Conservation (phyloP, 2,329 filamentous ascomycete species). For the Dryadomyces quercus-mongolicae region DNA sequence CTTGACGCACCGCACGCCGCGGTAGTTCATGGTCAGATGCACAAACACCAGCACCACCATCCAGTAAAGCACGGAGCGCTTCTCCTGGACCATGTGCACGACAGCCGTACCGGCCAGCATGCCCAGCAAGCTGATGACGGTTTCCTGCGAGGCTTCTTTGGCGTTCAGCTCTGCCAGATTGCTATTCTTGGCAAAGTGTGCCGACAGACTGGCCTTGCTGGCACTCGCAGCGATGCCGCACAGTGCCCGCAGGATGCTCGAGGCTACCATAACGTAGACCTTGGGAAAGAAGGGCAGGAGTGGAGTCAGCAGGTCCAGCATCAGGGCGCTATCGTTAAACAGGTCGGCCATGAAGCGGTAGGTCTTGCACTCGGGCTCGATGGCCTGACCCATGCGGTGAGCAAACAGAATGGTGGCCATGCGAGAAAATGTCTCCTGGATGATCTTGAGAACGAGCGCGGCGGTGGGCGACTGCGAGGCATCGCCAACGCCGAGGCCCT, state of each 20-base stretch:
- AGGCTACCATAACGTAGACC: conserved; percentile 34
- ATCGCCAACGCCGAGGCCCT: conserved; percentile 73
- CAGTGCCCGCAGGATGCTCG: conserved; percentile 44
- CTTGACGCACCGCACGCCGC: conserved; percentile 70
- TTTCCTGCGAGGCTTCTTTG: conserved; percentile 91
- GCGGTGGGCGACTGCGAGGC: conserved; percentile 66
- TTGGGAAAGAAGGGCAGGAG: conserved; percentile 47
- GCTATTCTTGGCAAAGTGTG: conserved; percentile 78
- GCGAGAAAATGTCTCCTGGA: conserved; percentile 71
- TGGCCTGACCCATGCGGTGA: conserved; percentile 64
- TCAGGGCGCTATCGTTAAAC: conserved; percentile 76
- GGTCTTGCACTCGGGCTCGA: conserved; percentile 84
- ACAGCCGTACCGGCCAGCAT: conserved; percentile 76
- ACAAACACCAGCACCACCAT: conserved; percentile 60
- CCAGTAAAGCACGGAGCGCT: conserved; percentile 58
- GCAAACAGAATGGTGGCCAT: conserved; percentile 81
- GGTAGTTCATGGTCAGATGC: conserved; percentile 77
- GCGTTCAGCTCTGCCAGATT: conserved; percentile 92
- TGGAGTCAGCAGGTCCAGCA: conserved; percentile 75
- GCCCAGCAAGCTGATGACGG: conserved; percentile 76
- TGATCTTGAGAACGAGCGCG: conserved; percentile 69
- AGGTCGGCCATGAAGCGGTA: conserved; percentile 80
- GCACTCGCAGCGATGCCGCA: conserved; percentile 87
- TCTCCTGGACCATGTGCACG: conserved; percentile 62
- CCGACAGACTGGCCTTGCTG: conserved; percentile 80